Evolutionary conservation across 805 yeast genomes (phyloP).

Genomic region (Metschnikowia kunwiensis): DNA sequence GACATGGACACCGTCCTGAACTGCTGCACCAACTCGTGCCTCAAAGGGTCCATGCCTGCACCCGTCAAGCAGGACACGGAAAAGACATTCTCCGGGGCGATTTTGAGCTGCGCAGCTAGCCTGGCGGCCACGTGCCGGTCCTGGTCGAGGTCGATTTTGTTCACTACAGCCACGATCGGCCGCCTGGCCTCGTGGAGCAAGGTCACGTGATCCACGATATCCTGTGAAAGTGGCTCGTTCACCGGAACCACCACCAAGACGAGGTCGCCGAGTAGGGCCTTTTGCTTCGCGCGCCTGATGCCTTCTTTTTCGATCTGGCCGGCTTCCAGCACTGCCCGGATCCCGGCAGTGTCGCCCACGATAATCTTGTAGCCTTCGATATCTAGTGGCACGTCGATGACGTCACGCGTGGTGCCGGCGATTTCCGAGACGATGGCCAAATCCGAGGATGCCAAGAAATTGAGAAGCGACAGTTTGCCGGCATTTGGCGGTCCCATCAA

Average conservation of each 20-base stretch:
- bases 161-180: slow-evolving; percentile 47
- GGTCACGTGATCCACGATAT: slow-evolving; percentile 39
- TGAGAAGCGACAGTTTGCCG: slow-evolving; percentile 87
- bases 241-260: slow-evolving; percentile 61
- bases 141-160: slow-evolving; percentile 54
- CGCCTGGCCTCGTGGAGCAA: slow-evolving; percentile 27
- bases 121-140: slow-evolving; percentile 10
- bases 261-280: slow-evolving; percentile 61
- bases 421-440: slow-evolving; percentile 87
- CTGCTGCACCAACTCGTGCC: slow-evolving; percentile 35
- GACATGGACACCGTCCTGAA: slow-evolving; percentile 51
- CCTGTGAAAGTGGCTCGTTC: slow-evolving; percentile 28
- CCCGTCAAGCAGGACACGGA: slow-evolving; percentile 60
- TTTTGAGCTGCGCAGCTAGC: slow-evolving; percentile 14
- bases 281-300: slow-evolving; percentile 66
- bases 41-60: slow-evolving; percentile 52
- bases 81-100: slow-evolving; percentile 18
- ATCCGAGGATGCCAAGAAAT: slow-evolving; percentile 70
- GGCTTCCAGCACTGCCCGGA: slow-evolving; percentile 46
- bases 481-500: slow-evolving; percentile 94
- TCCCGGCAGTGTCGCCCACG: slow-evolving; percentile 92
- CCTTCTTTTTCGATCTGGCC: slow-evolving; percentile 78
- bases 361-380: slow-evolving; percentile 80
- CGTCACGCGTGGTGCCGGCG: slow-evolving; percentile 93
- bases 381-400: slow-evolving; percentile 77